Percentiles rank a stretch among this genome's conserved stretches.
Conservation (phyloP, 1,284 basidiomycete genomes). For the Trichosporon sp. region DNA sequence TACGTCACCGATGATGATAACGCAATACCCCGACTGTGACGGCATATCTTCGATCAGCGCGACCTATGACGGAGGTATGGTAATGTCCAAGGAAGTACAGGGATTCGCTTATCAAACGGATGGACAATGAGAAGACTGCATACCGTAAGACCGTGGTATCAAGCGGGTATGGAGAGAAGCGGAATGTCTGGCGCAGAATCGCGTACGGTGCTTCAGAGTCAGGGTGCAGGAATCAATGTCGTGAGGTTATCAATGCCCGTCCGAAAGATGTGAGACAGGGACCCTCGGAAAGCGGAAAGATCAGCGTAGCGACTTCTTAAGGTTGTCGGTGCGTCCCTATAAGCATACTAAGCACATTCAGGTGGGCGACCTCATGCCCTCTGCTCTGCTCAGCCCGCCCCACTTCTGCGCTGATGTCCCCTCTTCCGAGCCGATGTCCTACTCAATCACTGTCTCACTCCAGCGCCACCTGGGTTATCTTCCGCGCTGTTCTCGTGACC, state of each 20-base stretch:
- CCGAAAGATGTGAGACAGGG: too few species aligned
- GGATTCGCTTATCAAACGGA: too few species aligned
- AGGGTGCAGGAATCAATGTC: too few species aligned
- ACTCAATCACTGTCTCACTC: neutral
- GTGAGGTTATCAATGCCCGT: too few species aligned
- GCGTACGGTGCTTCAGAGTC: too few species aligned
- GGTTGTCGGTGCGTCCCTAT: neutral
- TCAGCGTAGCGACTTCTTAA: neutral
- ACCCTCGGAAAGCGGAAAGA: too few species aligned
- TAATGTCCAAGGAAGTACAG: too few species aligned
- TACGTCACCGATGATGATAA: neutral
- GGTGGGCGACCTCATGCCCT: neutral
- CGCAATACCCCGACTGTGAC: neutral
- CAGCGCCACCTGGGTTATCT: neutral
- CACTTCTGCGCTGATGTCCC: neutral
- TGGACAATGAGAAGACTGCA: too few species aligned
- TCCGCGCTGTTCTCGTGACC: neutral
- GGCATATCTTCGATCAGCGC: neutral
- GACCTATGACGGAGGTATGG: too few species aligned
- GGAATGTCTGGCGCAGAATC: too few species aligned
- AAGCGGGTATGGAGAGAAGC: too few species aligned
- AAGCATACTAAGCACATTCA: neutral
- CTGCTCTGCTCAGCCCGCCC: neutral
- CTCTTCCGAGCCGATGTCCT: neutral
- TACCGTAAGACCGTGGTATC: too few species aligned